These are phyloP conservation scores for Trichoderma gamsii DNA, from an alignment of 495 filamentous ascomycete genomes.

Conservation along the genomic window DNA sequence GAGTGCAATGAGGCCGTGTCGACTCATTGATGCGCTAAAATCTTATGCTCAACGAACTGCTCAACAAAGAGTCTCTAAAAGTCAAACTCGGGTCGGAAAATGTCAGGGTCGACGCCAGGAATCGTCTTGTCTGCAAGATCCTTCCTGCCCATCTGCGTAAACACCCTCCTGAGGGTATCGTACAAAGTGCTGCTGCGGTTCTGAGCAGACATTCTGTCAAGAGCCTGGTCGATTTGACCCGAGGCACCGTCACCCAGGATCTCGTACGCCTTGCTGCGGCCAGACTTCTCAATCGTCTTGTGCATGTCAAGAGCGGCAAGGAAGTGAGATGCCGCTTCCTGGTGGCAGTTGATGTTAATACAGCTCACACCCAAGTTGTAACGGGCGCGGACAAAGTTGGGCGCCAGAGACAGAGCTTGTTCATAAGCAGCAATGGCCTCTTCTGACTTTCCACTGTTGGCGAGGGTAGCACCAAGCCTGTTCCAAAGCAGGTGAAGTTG, in stretches of 20 bases:
- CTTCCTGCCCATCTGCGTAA: constrained; percentile 84
- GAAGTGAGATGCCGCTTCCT: constrained; percentile 90
- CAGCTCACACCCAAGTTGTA: constrained; percentile 96
- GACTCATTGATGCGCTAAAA: not conserved
- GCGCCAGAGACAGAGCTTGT: constrained; percentile 75
- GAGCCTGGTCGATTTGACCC: constrained; percentile 54
- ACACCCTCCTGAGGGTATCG: constrained; percentile 86
- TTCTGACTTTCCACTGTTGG: constrained; percentile 86
- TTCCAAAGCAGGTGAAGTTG: constrained; percentile 96
- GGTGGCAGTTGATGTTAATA: constrained; percentile 94
- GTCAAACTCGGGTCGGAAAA: constrained; percentile 63
- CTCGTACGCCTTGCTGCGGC: constrained; percentile 72
- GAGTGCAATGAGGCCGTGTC: not conserved
- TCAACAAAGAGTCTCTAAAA: constrained; percentile 31
- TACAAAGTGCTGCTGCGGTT: constrained; percentile 96
- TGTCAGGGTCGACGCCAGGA: constrained; percentile 83
- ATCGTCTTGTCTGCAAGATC: constrained; percentile 84
- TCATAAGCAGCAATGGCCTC: constrained; percentile 97
- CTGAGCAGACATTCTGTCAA: constrained; percentile 77
- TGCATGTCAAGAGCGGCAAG: constrained; percentile 94
- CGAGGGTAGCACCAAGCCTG: constrained; percentile 89
- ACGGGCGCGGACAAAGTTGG: constrained; percentile 92
- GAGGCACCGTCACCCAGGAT: constrained; percentile 60
- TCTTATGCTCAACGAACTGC: not conserved
- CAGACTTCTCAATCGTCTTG: constrained; percentile 82